Evolutionary conservation across 805 yeast genomes (phyloP), one percentile per base, ranked within the genome.

Genomic region (Wickerhamiella dianesei): DNA sequence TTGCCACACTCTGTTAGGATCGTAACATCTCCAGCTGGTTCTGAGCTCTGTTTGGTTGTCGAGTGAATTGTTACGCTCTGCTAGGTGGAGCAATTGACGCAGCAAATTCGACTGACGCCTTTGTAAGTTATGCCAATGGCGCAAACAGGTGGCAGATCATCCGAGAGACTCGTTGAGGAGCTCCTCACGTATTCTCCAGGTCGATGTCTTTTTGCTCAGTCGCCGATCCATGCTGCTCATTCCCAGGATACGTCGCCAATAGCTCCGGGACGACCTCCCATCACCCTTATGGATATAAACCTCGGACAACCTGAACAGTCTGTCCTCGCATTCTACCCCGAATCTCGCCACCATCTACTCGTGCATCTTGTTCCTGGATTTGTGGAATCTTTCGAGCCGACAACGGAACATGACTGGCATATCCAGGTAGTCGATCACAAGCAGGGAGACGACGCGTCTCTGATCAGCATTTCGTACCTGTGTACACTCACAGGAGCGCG

Each of bases 141-240:
- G 21, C 19, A 19, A 37, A 22, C 5, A 6, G 51, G 54, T 14
- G 60, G 60, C 41, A 45, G 56, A 39, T 48, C 60, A 2, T 51
- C 53, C 17, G 47, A 56, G 14, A 45, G 64, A 8, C 39, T 60
- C 9, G 45, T 60, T 4, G 61, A 57, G 20, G 63, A 60, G 50
- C 41, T 60, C 19, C 45, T 56, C 14, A 40, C 58, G 19, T 51
- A 43, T 44, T 43, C 48, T 4, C 56, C 58, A 5, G 53, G 53
- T 19, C 14, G 18, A 3, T 16, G 25, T 13, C 22, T 36, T 21
- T 43, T 43, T 9, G 20, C 41, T 14, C 36, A 20, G n/a, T 39
- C 36, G 25, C 46, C 46, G n/a, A 37, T 43, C 18, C 40, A 20
- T 9, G 46, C 41, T 39, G 41, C 41, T 18, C 8, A 39, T 9